Conservation (phyloP, 495 filamentous ascomycete genomes). For the Aspergillus ellipticus region DNA sequence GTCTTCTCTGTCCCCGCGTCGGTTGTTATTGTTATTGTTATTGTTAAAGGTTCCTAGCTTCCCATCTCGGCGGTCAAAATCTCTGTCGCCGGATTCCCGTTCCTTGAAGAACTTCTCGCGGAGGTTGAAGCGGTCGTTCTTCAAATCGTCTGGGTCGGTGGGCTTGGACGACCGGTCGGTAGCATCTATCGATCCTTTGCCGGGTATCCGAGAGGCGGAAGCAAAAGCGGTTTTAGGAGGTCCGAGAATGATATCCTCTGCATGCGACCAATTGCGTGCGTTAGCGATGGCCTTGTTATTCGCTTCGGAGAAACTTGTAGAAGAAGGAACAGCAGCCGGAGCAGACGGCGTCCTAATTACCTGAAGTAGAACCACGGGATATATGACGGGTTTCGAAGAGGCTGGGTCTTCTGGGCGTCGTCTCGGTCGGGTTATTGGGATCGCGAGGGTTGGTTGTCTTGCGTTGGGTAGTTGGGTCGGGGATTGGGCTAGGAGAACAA, state of each 20-base stretch:
- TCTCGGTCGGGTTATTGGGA: conserved; percentile 36
- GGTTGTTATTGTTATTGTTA: conserved; percentile 17
- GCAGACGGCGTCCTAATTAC: conserved; percentile 24
- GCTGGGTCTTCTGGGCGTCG: conserved; percentile 51
- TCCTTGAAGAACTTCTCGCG: conserved; percentile 52
- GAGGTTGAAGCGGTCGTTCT: conserved; percentile 61
- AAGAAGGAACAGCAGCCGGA: not conserved
- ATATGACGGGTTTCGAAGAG: conserved; percentile 59
- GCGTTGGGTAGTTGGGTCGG: conserved; percentile 44
- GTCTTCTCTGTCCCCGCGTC: conserved; percentile 52
- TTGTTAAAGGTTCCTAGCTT: conserved; percentile 29
- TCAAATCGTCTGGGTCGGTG: conserved; percentile 45
- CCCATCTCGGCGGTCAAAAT: conserved; percentile 40
- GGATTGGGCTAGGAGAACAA: conserved; percentile 35
- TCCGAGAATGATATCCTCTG: conserved; percentile 83
- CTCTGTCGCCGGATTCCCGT: conserved; percentile 40
- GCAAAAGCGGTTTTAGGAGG: conserved; percentile 85
- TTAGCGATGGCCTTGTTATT: conserved; percentile 19
- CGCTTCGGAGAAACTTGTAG: conserved; percentile 11
- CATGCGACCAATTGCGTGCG: conserved; percentile 32
- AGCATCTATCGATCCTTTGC: conserved; percentile 49
- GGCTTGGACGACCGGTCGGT: conserved; percentile 46
- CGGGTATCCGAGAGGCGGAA: conserved; percentile 64
- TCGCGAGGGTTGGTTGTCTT: conserved; percentile 44
- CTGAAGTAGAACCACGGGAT: conserved; percentile 59